Evolutionary conservation across 73 alveolate genomes (phyloP), one percentile per base, ranked within the genome.

Genomic region (Strombidium stylifer): DNA sequence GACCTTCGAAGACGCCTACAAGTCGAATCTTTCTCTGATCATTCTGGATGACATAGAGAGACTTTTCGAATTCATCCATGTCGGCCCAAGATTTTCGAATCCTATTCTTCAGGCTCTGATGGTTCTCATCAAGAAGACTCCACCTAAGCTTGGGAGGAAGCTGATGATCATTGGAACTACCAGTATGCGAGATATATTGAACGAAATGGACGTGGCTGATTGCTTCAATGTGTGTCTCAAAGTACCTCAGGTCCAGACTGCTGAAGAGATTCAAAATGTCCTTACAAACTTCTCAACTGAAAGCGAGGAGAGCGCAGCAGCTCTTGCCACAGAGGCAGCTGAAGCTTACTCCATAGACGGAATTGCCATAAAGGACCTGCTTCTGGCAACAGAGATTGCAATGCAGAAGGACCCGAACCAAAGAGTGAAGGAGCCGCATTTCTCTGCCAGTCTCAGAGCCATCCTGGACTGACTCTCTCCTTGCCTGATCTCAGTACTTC

Each of bases 1-100:
- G 57, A 90, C 95, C 70, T 96, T 97, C 64, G 99, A 96, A 55
- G 99, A 96, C 77, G 99, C 99, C 7, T 97, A 97, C 84, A 96
- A 95, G 85, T 83, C 98, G 21, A 96, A 96, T 30, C 86, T 88
- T 42, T 86, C 97, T 1, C 73, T 93, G 20, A 91, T 97, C 53
- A 96, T 97, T 55, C 89, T 97, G 27, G 99, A 97, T 85, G 96
- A 96, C 72, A 67, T 97, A 41, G 99, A 97, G 73, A 85, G 99
- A 62, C 82, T 97, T 35, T 86, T 97, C 56, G 99, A 97, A 73
- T 97, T 82, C 79, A 96, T 95, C 42, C 96, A 95, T 62, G 86
- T 94, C 42, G 99, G 99, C 18, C 99, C 99, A 19, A 48, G 81
- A 7, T 97, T 97, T 69, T 96, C 99, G 32, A 96, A 97, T 54